Percentiles rank a stretch among this genome's conserved stretches.
These are phyloP conservation scores for Boechera retrofracta DNA, from an alignment of 345 rosid species.

Conservation along the genomic window DNA sequence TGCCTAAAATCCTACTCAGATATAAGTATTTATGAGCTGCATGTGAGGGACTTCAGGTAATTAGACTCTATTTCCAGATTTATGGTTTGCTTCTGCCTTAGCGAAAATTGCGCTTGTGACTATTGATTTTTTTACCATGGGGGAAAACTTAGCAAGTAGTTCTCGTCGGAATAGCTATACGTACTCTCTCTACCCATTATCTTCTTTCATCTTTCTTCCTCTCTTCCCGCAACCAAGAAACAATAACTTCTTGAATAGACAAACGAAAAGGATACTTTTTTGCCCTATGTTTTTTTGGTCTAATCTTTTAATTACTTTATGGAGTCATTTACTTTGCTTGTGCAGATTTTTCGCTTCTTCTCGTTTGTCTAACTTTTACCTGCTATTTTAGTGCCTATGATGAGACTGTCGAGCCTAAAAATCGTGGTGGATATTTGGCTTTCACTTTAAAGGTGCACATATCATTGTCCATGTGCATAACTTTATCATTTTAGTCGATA, in stretches of 20 bases:
- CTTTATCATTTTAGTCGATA: conserved; percentile 15
- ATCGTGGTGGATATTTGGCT: conserved; percentile 84
- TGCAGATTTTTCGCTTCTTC: conserved; percentile 29
- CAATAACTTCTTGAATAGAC: not conserved
- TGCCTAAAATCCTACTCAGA: conserved; percentile 63
- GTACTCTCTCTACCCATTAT: not conserved
- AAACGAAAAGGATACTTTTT: not conserved
- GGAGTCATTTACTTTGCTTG: conserved; percentile 8
- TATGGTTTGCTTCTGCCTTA: not conserved
- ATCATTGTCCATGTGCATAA: conserved; percentile 23
- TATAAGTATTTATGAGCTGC: conserved; percentile 91
- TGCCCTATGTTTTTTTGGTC: no score
- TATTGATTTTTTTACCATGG: not conserved
- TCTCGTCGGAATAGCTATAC: not conserved
- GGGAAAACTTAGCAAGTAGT: conserved; percentile 9
- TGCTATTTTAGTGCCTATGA: conserved; percentile 67
- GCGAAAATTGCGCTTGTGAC: no score
- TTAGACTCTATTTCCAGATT: conserved; percentile 14
- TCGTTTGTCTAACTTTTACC: conserved; percentile 34
- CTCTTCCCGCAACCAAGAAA: not conserved
- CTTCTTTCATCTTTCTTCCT: conserved; percentile 14
- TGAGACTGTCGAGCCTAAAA: conserved; percentile 58
- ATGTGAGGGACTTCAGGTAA: conserved; percentile 94
- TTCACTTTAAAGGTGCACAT: conserved; percentile 73
- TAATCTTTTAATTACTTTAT: not conserved